Evolutionary conservation across 257 asterid species (phyloP).

Genomic region (Agastache rugosa): DNA sequence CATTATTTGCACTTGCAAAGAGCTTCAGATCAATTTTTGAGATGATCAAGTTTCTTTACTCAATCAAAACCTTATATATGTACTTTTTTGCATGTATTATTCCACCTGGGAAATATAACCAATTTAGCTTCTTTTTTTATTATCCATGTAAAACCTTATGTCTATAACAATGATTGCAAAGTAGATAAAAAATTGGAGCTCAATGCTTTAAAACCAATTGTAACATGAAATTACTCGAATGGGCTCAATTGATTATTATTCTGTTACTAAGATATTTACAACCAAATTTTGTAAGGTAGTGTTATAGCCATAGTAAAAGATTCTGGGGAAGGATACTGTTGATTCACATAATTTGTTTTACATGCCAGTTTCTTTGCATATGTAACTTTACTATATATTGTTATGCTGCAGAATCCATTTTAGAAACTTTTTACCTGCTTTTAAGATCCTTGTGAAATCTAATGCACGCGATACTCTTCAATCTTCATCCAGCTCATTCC

Average conservation of each 20-base stretch:
- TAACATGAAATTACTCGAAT: neutral
- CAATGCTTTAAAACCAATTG: neutral
- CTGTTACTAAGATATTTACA: neutral
- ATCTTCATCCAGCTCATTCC: constrained; percentile 60
- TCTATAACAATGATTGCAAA: too few species aligned
- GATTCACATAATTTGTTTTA: neutral
- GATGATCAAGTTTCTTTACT: neutral
- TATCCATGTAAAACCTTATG: too few species aligned
- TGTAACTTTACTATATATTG: neutral
- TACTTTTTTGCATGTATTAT: too few species aligned
- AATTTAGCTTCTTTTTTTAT: too few species aligned
- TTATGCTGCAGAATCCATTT: neutral
- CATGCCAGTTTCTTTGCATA: neutral
- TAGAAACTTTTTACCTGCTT: neutral
- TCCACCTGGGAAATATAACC: too few species aligned
- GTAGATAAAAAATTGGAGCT: neutral
- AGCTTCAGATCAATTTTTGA: neutral
- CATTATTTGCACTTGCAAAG: neutral
- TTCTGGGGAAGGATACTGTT: neutral
- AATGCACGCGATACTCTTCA: neutral
- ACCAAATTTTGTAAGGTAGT: too few species aligned
- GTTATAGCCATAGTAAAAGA: too few species aligned
- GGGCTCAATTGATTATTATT: neutral
- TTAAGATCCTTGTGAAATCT: constrained; percentile 11
- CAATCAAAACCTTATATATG: neutral